A percentile compares a stretch with the other conserved stretches of the same genome.
These are phyloP conservation scores for Rhizoclosmatium globosum DNA, from an alignment of 192 early-diverging fungal species.

Conservation along the genomic window DNA sequence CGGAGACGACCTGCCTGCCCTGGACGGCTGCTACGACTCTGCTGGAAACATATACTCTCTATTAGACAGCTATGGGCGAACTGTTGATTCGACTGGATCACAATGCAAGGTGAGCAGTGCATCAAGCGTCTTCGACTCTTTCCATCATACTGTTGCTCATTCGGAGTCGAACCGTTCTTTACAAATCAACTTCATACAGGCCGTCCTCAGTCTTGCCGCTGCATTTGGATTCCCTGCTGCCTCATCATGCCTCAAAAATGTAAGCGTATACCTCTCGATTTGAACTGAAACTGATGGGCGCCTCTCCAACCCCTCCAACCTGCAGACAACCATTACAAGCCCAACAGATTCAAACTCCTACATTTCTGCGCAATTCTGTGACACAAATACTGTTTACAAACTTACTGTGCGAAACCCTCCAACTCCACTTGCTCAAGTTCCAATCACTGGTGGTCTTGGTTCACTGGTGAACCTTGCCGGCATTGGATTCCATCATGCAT, in stretches of 20 bases:
- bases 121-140: not conserved
- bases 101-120: constrained; percentile 26
- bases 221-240: constrained; percentile 22
- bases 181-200: not conserved
- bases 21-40: constrained; percentile 31
- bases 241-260: constrained; percentile 10
- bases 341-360: constrained; percentile 3
- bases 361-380: constrained; percentile 26
- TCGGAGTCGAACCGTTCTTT: not conserved
- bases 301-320: not conserved
- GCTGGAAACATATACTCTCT: constrained; percentile 13
- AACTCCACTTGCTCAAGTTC: constrained; percentile 7
- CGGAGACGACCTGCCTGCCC: not conserved
- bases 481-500: not conserved
- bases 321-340: constrained; percentile 19
- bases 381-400: constrained; percentile 10
- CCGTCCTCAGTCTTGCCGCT: constrained; percentile 1
- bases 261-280: not conserved
- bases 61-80: not conserved
- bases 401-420: constrained; percentile 27
- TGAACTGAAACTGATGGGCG: not conserved
- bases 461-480: not conserved
- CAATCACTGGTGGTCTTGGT: not conserved
- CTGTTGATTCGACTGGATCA: not conserved
- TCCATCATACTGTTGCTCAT: not conserved